These are phyloP conservation scores for Cinchona pubescens DNA, from an alignment of 257 asterid species.

Conservation along the genomic window DNA sequence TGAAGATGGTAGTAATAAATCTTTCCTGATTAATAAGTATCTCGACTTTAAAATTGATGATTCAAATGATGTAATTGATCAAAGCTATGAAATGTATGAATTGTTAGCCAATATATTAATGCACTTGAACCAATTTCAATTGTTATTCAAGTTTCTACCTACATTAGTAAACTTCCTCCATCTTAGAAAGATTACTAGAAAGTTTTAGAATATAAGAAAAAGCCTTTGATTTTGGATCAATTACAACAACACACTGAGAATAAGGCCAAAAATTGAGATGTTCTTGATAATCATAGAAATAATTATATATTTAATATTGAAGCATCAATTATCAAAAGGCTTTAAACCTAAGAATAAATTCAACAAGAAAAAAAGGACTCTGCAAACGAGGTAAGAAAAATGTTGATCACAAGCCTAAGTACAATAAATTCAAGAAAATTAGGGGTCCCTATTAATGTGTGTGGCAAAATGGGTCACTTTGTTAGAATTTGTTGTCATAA, in stretches of 20 bases:
- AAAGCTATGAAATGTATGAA: neutral
- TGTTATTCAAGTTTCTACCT: neutral
- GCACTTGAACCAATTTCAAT: neutral
- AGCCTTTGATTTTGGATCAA: neutral
- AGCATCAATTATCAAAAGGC: neutral
- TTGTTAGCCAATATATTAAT: neutral
- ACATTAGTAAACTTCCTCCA: neutral
- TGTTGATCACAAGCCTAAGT: no score
- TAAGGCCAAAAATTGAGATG: neutral
- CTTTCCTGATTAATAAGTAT: neutral
- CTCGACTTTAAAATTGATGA: neutral
- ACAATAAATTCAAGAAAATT: no score
- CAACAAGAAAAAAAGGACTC: neutral
- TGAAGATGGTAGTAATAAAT: neutral
- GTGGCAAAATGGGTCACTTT: no score
- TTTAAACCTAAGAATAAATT: neutral
- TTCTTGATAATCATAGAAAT: neutral
- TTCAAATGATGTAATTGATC: neutral
- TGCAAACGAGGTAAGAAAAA: no score
- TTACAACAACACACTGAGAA: no score
- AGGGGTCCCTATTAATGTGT: no score
- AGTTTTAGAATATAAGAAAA: neutral
- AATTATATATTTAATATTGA: neutral
- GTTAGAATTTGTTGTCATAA: no score
- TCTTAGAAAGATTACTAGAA: neutral